These are phyloP conservation scores for Aspergillus tanneri DNA, from an alignment of 2,329 filamentous ascomycete species.

Conservation along the genomic window DNA sequence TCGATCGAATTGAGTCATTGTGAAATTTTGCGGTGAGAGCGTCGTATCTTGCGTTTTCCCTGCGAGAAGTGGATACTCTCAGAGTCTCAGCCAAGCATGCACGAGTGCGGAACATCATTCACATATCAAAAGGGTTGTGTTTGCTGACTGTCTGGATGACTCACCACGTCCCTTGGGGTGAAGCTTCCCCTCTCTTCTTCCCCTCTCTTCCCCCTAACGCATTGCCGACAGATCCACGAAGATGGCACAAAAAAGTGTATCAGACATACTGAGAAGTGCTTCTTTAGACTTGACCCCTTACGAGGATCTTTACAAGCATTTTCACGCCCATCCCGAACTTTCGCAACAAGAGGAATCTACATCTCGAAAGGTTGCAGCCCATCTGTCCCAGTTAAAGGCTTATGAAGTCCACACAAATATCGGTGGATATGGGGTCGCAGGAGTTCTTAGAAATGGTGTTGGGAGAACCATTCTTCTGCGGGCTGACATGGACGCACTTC, in stretches of 20 bases:
- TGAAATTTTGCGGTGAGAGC: too few relatives aligned
- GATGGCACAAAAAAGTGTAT: slow-evolving; percentile 5
- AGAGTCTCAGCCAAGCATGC: too few relatives aligned
- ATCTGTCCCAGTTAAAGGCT: slow-evolving; percentile 37
- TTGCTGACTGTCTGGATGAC: too few relatives aligned
- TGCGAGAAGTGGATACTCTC: too few relatives aligned
- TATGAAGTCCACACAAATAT: slow-evolving; percentile 46
- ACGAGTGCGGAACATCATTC: too few relatives aligned
- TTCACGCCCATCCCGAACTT: slow-evolving; percentile 60
- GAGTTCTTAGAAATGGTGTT: slow-evolving; percentile 43
- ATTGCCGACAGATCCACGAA: background rate
- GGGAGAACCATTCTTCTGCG: slow-evolving; percentile 49
- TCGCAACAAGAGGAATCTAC: slow-evolving; percentile 58
- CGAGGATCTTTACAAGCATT: slow-evolving; percentile 58
- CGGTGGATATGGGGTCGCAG: slow-evolving; percentile 47
- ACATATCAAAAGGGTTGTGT: too few relatives aligned
- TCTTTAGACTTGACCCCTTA: slow-evolving; percentile 44
- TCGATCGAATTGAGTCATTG: too few relatives aligned
- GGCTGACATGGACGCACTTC: slow-evolving; percentile 53
- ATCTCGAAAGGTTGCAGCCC: slow-evolving; percentile 47
- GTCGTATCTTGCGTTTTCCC: too few relatives aligned
- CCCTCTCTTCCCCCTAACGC: background rate
- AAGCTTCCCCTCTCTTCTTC: background rate
- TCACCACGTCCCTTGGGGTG: too few relatives aligned
- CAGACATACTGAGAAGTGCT: slow-evolving; percentile 18